phyloP scores from a whole-genome alignment of 371 early-diverging fungal genomes.

The Nematocida homosporus region DNA sequence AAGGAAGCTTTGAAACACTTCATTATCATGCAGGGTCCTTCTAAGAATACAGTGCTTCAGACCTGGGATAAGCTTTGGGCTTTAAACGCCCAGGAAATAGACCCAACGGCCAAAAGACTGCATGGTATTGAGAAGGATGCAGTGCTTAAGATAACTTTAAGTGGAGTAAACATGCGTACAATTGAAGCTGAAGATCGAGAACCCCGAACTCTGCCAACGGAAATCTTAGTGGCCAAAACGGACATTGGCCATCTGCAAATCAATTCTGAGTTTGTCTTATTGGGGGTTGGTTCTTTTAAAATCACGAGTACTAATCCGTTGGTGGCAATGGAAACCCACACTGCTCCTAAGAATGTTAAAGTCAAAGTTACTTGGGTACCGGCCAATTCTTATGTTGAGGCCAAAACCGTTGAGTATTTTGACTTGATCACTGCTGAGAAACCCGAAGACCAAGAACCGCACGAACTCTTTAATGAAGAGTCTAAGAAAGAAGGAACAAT shows the following conservation, averaged over 20 bases:
- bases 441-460: slow-evolving; percentile 65
- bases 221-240: slow-evolving; percentile 74
- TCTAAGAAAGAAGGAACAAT: slow-evolving; percentile 74
- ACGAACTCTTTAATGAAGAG: slow-evolving; percentile 77
- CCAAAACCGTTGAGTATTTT: slow-evolving; percentile 70
- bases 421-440: slow-evolving; percentile 73
- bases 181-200: neutral
- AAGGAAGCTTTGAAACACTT: slow-evolving; percentile 92
- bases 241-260: slow-evolving; percentile 77
- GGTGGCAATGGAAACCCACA: slow-evolving; percentile 74
- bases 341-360: slow-evolving; percentile 94
- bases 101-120: slow-evolving; percentile 84
- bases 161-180: neutral
- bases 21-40: slow-evolving; percentile 96
- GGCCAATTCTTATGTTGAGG: slow-evolving; percentile 53
- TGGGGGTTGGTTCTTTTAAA: slow-evolving; percentile 98
- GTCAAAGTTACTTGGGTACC: slow-evolving; percentile 96
- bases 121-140: slow-evolving; percentile 74
- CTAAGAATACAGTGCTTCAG: slow-evolving; percentile 76
- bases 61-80: slow-evolving; percentile 99
- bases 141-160: slow-evolving; percentile 27
- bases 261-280: slow-evolving; percentile 89
- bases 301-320: slow-evolving; percentile 72
- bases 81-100: slow-evolving; percentile 91
- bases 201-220: slow-evolving; percentile 20